These are phyloP conservation scores for Paramyrothecium sp. DNA, from an alignment of 2,329 filamentous ascomycete species.

Conservation along the genomic window DNA sequence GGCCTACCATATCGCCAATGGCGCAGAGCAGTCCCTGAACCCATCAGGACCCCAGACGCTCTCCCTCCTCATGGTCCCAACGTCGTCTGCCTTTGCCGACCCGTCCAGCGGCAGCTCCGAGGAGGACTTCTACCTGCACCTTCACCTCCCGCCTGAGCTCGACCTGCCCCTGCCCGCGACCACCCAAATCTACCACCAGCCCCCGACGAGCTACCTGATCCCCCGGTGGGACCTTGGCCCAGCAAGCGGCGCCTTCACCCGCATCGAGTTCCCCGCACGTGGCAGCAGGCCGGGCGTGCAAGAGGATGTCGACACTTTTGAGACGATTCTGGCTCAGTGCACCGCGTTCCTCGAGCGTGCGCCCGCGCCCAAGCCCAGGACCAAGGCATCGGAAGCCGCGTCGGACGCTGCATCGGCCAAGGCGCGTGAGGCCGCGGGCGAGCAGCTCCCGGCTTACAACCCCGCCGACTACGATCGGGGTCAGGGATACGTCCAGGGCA, in stretches of 20 bases:
- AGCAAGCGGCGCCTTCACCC: conserved; percentile 85
- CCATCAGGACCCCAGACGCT: conserved; percentile 85
- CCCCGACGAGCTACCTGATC: conserved; percentile 88
- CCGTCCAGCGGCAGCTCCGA: conserved; percentile 55
- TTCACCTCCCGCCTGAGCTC: conserved; percentile 91
- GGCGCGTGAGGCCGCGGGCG: conserved; percentile 37
- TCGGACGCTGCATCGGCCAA: conserved; percentile 35
- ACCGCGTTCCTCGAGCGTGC: conserved; percentile 91
- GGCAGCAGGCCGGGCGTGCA: conserved; percentile 74
- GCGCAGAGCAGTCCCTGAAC: conserved; percentile 79
- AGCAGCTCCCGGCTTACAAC: conserved; percentile 67
- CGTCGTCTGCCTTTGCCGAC: conserved; percentile 69
- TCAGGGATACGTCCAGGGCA: conserved; percentile 70
- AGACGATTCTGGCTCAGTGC: conserved; percentile 97
- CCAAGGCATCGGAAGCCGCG: conserved; percentile 27
- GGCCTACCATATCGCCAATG: conserved; percentile 88
- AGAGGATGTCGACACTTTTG: conserved; percentile 93
- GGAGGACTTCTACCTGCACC: conserved; percentile 95
- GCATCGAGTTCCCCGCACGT: conserved; percentile 81
- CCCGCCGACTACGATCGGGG: conserved; percentile 78
- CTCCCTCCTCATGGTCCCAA: conserved; percentile 93
- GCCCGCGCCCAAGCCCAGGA: conserved; percentile 51
- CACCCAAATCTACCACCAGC: conserved; percentile 96
- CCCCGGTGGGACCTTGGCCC: conserved; percentile 92
- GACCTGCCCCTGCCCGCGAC: conserved; percentile 91